A percentile compares a stretch with the other conserved stretches of the same genome.
These are phyloP conservation scores for Linum usitatissimum DNA, from an alignment of 345 rosid species.

Conservation along the genomic window DNA sequence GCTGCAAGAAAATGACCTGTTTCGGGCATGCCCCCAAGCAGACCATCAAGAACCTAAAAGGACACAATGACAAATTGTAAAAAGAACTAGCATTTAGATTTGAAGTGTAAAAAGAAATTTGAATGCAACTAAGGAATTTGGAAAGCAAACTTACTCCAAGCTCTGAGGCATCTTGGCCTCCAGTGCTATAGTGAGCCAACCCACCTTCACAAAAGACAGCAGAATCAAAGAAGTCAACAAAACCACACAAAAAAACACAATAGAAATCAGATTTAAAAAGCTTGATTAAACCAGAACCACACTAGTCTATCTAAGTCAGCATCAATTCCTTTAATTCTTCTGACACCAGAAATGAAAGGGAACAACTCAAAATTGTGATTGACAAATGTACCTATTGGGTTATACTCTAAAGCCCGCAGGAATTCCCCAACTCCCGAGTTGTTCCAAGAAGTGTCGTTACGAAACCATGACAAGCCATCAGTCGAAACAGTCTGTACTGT, in stretches of 20 bases:
- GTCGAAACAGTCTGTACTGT: slow-evolving; percentile 35
- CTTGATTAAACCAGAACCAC: too few species aligned
- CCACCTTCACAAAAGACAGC: slow-evolving; percentile 36
- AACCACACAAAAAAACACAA: not conserved
- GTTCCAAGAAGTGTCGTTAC: slow-evolving; percentile 40
- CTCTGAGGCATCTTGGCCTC: slow-evolving; percentile 39
- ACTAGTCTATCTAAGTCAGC: too few species aligned
- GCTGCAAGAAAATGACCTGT: slow-evolving; percentile 59
- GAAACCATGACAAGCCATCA: slow-evolving; percentile 40
- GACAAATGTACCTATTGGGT: slow-evolving; percentile 18
- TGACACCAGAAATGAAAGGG: slow-evolving; percentile 1
- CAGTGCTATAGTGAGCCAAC: slow-evolving; percentile 30
- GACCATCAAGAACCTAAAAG: slow-evolving; percentile 59
- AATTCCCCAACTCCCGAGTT: slow-evolving; percentile 37
- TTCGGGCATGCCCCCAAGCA: slow-evolving; percentile 58
- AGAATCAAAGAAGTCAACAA: slow-evolving; percentile 11
- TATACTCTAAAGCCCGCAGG: slow-evolving; percentile 34
- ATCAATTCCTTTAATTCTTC: too few species aligned
- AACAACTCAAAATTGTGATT: too few species aligned
- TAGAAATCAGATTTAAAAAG: not conserved
- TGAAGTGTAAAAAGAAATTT: not conserved
- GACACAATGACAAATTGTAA: not conserved
- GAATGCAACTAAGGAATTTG: not conserved
- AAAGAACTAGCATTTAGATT: not conserved
- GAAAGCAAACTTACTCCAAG: slow-evolving; percentile 47